These are phyloP conservation scores for Eragrostis curvula DNA, from an alignment of 176 grass and related monocot species.

Conservation along the genomic window DNA sequence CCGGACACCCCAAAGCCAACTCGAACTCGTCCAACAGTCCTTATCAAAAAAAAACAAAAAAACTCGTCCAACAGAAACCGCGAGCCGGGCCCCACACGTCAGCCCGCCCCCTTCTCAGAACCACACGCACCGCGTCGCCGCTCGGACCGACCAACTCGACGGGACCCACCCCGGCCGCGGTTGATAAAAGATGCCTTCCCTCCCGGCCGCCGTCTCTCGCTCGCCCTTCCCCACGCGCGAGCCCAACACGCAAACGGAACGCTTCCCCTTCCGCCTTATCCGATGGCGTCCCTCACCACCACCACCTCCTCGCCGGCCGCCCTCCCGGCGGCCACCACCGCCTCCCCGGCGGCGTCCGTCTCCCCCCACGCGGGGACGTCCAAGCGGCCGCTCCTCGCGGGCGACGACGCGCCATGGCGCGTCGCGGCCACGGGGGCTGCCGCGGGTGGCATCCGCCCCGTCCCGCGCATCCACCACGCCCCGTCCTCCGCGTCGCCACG, in stretches of 20 bases:
- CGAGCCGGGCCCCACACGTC: neutral
- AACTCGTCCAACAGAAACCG: too few relatives aligned
- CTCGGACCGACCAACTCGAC: neutral
- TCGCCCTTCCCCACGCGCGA: constrained; percentile 39
- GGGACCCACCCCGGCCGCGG: neutral
- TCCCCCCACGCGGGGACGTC: constrained; percentile 46
- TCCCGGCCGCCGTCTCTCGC: constrained; percentile 6
- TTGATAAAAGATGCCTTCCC: constrained; percentile 1
- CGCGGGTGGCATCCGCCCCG: constrained; percentile 50
- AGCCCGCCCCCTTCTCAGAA: constrained; percentile 17
- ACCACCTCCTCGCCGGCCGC: constrained; percentile 56
- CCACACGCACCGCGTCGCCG: constrained; percentile 34
- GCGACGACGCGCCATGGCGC: constrained; percentile 93
- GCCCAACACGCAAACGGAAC: constrained; percentile 52
- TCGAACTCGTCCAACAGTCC: too few relatives aligned
- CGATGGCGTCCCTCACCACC: constrained; percentile 66
- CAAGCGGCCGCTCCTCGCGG: constrained; percentile 72
- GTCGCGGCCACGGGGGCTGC: constrained; percentile 43
- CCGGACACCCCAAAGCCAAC: neutral
- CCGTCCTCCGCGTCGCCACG: constrained; percentile 65
- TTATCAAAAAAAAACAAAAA: too few relatives aligned
- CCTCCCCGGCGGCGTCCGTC: constrained; percentile 38
- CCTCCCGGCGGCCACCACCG: constrained; percentile 42
- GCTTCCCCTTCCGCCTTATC: constrained; percentile 42
- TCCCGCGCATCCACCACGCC: constrained; percentile 84